Conservation (phyloP, 2,329 filamentous ascomycete species). For the Xylaria sp. region DNA sequence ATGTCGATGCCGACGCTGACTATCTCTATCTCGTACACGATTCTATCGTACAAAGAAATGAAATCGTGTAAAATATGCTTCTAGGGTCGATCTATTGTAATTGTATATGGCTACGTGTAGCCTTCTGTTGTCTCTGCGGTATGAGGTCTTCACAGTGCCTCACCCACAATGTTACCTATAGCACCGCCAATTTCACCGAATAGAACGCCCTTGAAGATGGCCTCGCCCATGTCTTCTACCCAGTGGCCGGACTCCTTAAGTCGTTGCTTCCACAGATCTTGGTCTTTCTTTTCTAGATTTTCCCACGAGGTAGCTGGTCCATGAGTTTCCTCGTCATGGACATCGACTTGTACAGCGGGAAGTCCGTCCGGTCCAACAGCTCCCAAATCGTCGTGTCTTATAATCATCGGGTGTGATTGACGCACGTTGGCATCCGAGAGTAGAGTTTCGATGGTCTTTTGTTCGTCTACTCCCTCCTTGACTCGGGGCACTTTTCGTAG, state of each 20-base stretch:
- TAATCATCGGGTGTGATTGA: slow-evolving; percentile 53
- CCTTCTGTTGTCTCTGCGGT: slow-evolving; percentile 22
- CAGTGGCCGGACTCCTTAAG: slow-evolving; percentile 79
- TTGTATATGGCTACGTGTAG: slow-evolving; percentile 22
- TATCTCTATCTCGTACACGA: slow-evolving; percentile 34
- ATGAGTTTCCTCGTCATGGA: slow-evolving; percentile 61
- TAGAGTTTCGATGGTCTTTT: slow-evolving; percentile 50
- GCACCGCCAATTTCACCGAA: slow-evolving; percentile 77
- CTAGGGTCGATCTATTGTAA: background rate
- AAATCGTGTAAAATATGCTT: slow-evolving; percentile 37
- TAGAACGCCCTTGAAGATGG: slow-evolving; percentile 78
- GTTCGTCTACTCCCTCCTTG: slow-evolving; percentile 16
- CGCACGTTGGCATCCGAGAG: slow-evolving; percentile 50
- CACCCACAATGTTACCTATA: slow-evolving; percentile 64
- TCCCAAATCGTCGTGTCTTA: slow-evolving; percentile 48
- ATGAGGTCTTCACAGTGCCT: slow-evolving; percentile 48
- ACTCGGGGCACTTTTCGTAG: slow-evolving; percentile 50
- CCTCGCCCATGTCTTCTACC: slow-evolving; percentile 82
- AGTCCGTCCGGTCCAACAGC: slow-evolving; percentile 43
- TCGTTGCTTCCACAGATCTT: slow-evolving; percentile 74
- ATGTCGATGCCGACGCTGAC: slow-evolving; percentile 22
- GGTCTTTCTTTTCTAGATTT: slow-evolving; percentile 71
- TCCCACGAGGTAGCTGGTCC: slow-evolving; percentile 74
- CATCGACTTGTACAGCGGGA: slow-evolving; percentile 54
- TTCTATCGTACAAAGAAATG: slow-evolving; percentile 41